Percentiles rank a stretch among this genome's conserved stretches.
phyloP scores from a whole-genome alignment of 169 alveolate species.

The Cryptosporidium ubiquitum region DNA sequence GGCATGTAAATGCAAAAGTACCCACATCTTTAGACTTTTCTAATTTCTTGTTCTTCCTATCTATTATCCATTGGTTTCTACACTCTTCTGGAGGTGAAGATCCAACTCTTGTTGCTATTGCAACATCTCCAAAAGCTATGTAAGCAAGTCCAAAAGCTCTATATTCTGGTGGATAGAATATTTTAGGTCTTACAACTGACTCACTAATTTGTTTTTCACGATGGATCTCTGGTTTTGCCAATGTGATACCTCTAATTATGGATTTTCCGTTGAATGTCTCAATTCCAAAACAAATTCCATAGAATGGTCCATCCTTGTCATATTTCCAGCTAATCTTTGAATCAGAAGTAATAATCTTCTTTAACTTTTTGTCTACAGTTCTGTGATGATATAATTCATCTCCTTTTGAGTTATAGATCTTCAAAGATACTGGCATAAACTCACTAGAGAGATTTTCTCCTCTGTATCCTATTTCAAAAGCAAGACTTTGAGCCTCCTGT shows the following conservation, averaged over 20 bases:
- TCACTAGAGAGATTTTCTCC: constrained; percentile 33
- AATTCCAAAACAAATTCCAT: constrained; percentile 64
- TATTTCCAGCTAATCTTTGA: constrained; percentile 29
- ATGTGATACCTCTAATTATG: constrained; percentile 21
- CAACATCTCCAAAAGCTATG: constrained; percentile 61
- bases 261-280: constrained; percentile 3
- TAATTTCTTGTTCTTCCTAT: constrained; percentile 4
- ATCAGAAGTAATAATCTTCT: constrained; percentile 14
- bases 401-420: background rate
- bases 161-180: constrained; percentile 50
- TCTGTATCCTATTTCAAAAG: constrained; percentile 30
- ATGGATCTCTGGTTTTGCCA: constrained; percentile 11
- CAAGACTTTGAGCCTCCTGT: constrained; percentile 33
- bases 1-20: constrained; percentile 39
- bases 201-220: constrained; percentile 8
- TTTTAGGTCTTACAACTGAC: constrained; percentile 51
- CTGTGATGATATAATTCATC: constrained; percentile 17
- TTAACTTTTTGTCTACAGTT: constrained; percentile 30
- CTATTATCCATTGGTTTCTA: constrained; percentile 21
- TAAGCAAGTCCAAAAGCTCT: constrained; percentile 33
- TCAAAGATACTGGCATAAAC: constrained; percentile 26
- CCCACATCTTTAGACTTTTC: constrained; percentile 9
- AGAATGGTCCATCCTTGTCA: constrained; percentile 15
- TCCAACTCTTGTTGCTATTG: constrained; percentile 49
- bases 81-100: constrained; percentile 49